A percentile compares a stretch with the other conserved stretches of the same genome.
Conservation (phyloP, 2,329 filamentous ascomycete species). For the Sporothrix protearum region DNA sequence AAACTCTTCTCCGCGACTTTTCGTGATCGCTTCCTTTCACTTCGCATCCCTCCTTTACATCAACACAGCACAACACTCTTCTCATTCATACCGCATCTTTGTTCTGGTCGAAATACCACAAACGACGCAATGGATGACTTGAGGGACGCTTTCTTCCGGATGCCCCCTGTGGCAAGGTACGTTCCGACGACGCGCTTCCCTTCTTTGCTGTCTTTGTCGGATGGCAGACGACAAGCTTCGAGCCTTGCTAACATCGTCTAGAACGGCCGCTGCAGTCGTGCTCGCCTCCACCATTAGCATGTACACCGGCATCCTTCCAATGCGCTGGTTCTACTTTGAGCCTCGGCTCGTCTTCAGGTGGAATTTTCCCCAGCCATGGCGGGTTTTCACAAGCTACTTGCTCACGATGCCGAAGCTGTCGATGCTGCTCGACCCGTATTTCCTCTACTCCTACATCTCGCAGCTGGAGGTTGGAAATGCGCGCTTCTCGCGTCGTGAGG, state of each 20-base stretch:
- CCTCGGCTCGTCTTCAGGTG: constrained; percentile 52
- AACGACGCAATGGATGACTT: constrained; percentile 40
- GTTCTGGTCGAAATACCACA: not conserved
- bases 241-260: constrained; percentile 36
- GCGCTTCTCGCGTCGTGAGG: constrained; percentile 70
- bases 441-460: constrained; percentile 73
- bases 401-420: constrained; percentile 41
- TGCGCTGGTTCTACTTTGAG: constrained; percentile 53
- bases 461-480: constrained; percentile 68
- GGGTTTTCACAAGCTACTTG: constrained; percentile 43
- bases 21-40: not conserved
- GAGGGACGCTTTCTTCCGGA: constrained; percentile 40
- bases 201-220: not conserved
- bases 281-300: constrained; percentile 60
- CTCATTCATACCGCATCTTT: not conserved
- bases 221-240: no score
- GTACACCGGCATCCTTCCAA: constrained; percentile 54
- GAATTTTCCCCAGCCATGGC: constrained; percentile 45
- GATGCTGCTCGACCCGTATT: constrained; percentile 71
- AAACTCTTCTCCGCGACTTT: not conserved
- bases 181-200: not conserved
- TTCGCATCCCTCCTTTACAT: not conserved
- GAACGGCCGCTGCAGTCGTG: constrained; percentile 64
- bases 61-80: not conserved
- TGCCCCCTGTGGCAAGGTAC: constrained; percentile 44